These are phyloP conservation scores for Yamadazyma diospyri DNA, from an alignment of 1,139 yeast species.

Conservation along the genomic window DNA sequence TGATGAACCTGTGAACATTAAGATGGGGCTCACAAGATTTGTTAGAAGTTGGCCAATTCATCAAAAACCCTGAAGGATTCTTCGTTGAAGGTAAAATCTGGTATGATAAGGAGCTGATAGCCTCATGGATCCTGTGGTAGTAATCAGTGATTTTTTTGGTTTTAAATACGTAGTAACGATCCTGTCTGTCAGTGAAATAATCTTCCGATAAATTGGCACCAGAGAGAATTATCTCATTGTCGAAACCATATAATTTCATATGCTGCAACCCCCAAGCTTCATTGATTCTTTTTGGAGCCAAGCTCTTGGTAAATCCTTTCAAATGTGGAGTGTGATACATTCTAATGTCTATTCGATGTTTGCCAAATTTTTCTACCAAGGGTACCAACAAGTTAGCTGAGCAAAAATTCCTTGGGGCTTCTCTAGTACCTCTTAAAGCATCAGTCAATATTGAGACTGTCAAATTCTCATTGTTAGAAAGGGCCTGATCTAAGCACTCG, in stretches of 20 bases:
- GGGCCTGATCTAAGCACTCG: conserved; percentile 55
- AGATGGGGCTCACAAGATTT: conserved; percentile 69
- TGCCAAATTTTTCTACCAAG: conserved; percentile 63
- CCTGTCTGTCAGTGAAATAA: conserved; percentile 95
- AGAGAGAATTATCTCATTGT: conserved; percentile 78
- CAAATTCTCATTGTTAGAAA: conserved; percentile 55
- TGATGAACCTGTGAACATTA: conserved; percentile 53
- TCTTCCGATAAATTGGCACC: conserved; percentile 93
- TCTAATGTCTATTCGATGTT: conserved; percentile 70
- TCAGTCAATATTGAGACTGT: conserved; percentile 76
- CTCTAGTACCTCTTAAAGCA: conserved; percentile 90
- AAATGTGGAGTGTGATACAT: conserved; percentile 90
- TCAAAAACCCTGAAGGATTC: conserved; percentile 46
- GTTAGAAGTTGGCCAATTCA: conserved; percentile 77
- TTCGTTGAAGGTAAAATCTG: conserved; percentile 42
- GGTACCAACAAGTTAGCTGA: conserved; percentile 74
- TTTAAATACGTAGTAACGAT: conserved; percentile 76
- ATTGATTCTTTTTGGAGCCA: conserved; percentile 80
- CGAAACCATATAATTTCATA: conserved; percentile 95
- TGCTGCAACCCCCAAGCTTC: conserved; percentile 95
- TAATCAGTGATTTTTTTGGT: conserved; percentile 61
- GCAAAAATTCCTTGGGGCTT: conserved; percentile 67
- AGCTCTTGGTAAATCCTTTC: conserved; percentile 57
- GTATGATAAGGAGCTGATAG: conserved; percentile 69
- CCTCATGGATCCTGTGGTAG: conserved; percentile 63